Percentiles rank a stretch among this genome's conserved stretches.
phyloP scores from a whole-genome alignment of 78 protist genomes.

The Monocercomonoides exilis region DNA sequence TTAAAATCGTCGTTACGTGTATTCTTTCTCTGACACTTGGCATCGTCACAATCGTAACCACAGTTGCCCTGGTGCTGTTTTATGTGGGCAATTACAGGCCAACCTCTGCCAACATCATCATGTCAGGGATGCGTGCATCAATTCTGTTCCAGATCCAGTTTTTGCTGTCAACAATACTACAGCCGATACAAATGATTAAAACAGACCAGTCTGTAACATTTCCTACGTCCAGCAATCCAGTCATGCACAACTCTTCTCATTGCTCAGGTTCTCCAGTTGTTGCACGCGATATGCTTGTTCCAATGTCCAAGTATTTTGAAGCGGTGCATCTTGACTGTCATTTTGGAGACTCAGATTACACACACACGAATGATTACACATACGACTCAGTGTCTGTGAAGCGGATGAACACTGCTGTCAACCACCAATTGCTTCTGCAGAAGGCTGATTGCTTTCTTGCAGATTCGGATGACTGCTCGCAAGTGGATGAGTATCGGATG shows the following conservation, averaged over 20 bases:
- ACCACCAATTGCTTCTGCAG: not conserved
- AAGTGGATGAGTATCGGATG: not conserved
- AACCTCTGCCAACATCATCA: not conserved
- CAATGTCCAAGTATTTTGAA: not conserved
- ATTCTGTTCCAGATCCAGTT: not conserved
- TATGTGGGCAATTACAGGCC: not conserved
- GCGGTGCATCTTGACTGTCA: not conserved
- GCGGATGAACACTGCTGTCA: not conserved
- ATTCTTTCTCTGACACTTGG: not conserved
- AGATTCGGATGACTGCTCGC: not conserved
- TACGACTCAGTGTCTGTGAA: not conserved
- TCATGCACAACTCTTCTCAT: not conserved
- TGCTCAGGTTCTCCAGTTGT: not conserved
- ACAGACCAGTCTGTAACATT: not conserved
- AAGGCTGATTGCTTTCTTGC: not conserved
- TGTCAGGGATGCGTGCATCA: not conserved
- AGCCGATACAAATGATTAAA: not conserved
- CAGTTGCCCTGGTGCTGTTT: not conserved
- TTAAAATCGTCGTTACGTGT: not conserved
- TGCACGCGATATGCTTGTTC: not conserved
- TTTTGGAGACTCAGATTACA: not conserved
- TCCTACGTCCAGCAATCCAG: not conserved
- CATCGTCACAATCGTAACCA: not conserved
- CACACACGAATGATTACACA: not conserved
- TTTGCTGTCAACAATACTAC: not conserved